Base-by-base conservation (phyloP, 352 stramenopile genomes). In the Lagenidium giganteum region DNA sequence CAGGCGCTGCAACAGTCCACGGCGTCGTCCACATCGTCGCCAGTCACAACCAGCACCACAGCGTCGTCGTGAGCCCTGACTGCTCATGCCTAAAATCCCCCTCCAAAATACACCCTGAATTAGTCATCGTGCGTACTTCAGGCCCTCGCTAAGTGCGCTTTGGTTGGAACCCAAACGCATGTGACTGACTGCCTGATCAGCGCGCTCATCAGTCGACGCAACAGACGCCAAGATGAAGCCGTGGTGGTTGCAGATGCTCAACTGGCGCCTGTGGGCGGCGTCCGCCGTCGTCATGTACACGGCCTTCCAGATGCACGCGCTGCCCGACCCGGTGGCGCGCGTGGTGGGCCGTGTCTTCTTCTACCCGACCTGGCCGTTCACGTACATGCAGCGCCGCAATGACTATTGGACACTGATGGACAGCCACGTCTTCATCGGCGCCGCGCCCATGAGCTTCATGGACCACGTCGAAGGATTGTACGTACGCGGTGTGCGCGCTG, bases 331-430 rank as follows among this genome's bases (percentile, higher is more conserved):
- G 0, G 29, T 97, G 23, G 83, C 78, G 4, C 68, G 68, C 42
- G 57, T 96, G 42, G 87, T 87, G 4, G 90, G 81, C 7, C 72
- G 76, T 20, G 48, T 80, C 9, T 81, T 83, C 34, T 98, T 98
- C 70, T 97, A 95, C 62, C 93, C 93, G 20, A 97, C 91, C 16
- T 83, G 92, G 57, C 93, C 93, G 5, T 80, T 98, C 40, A 97
- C 93, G 35, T 90, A 94, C 54, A 66, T 88, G 13, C 76, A 74
- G 40, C 64, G 88, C n/a, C 76, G 92, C 33, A 66, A 66, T 26
- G 84, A 93, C 67, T 97, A 96, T 67, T 95, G 73, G 47, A 96
- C 88, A 26, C 64, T 87, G 33, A 72, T 98, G 27, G 93, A 98
- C 56, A 90, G 91, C 50, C 81, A 95, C 52, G 85, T 97, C 13